Base-by-base conservation (phyloP, 1,284 basidiomycete species). In the Moniliella sp. region DNA sequence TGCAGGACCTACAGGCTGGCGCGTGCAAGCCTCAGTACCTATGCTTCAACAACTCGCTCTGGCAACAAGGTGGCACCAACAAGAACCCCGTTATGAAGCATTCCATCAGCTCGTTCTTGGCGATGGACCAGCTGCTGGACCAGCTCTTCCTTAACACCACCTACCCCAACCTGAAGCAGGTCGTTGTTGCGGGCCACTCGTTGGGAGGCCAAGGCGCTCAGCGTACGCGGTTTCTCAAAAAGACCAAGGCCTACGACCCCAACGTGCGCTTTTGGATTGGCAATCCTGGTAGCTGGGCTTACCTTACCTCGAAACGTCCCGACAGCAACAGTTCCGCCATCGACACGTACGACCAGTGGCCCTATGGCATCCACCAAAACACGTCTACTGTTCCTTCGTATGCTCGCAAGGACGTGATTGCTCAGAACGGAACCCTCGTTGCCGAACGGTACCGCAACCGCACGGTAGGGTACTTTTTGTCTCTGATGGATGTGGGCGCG, bases 151-250 rank as follows among this genome's bases (percentile, higher is more conserved):
- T 42, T n/a, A 39, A 43, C 12, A 40, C 33, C 12, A 31, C 41
- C 25, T 57, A 36, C 15, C 50, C 54, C 4, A 39, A 39, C 9
- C 37, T 57, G 12, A 56, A 56, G 15, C 44, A 49, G 26, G 39
- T 57, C 14, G 50, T 56, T 8, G 21, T 57, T 8, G 52, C 40
- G 10, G 54, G 54, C 4, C 52, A 56, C 27, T 57, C 54, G 13
- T 47, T 57, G 44, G 54, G 54, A 13, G 54, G 40, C 2, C 51
- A 55, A 19, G 45, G 48, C 1, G 30, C 43, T 2, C 36, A 45
- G 32, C 35, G 51, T 5, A 55, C 52, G 26, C 39, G 50, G 0
- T 12, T 51, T 16, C 27, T 51, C 8, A 49, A 49, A 23, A 48
- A 49, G 35, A 33, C 40, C 26, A 49, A 47, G 30, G 31, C 35